Evolutionary conservation across 2,329 filamentous ascomycete species (phyloP), one percentile per base, ranked within the genome.

Genomic region (Tolypocladium ophioglossoides): DNA sequence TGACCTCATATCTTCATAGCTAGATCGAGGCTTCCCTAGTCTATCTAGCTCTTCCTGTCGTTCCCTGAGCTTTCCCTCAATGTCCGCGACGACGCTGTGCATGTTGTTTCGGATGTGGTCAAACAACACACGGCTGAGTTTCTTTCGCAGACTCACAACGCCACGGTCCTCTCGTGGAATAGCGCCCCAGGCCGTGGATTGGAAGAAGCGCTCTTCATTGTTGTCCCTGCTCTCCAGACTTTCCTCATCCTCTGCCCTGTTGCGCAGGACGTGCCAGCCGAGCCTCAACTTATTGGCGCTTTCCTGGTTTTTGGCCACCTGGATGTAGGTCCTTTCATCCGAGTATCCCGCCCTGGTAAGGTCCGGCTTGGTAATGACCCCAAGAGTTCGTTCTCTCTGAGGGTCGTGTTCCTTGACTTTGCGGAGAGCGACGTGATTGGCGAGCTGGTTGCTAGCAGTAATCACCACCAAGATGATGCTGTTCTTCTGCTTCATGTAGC

Each of bases 401-500:
- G 67, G 66, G 57, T 83, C 78, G 34, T 75, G 61, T 16, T 68
- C 60, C 20, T 70, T 67, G 3, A 71, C 74, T 14, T 73, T 68
- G 0, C 72, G 65, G 0, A 82, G 64, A 5, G 85, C 73, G 6
- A 67, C 66, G 53, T 86, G 82, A 41, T 76, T 75, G 12, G 75
- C 74, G 34, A 75, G 72, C 44, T 82, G 73, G 16, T 70, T 68
- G 38, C 71, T 75, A 1, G 78, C 78, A 0, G 74, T 70, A 1
- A 83, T 66, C 0, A 83, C 72, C 0, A 79, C 77, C 0, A 85
- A 66, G 1, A 85, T 80, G 53, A 86, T 81, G 59, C 74, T 85
- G n/a, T 80, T 73, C 14, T 69, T 62, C 32, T 78, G 72, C n/a
- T 62, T 61, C 72, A 87, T 83, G 59, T 87, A 86, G 0, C 66